Evolutionary conservation across 2,329 filamentous ascomycete genomes (phyloP), one percentile per base, ranked within the genome.

Genomic region (Geosmithia flava): DNA sequence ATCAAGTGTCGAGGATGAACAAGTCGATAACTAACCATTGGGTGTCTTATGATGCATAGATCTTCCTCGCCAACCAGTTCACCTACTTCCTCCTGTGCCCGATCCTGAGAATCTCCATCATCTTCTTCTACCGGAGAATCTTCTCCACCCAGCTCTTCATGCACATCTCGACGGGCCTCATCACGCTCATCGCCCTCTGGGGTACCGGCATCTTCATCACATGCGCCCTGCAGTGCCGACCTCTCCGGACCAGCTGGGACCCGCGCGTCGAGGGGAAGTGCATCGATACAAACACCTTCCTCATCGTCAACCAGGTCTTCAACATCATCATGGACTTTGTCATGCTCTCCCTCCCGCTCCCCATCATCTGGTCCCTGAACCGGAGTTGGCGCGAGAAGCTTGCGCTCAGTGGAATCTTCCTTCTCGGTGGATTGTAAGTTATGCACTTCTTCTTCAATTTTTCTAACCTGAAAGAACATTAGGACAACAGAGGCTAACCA

Each of bases 361-460:
- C 47, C n/a, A 44, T 48, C 19, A 48, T 48, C 20, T 42, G 39
- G 40, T 10, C 20, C 15, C 23, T 48, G 41, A 17, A 48, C 42
- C 27, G 41, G 27, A 30, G 16, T n/a, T 44, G 47, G 42, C 27
- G 29, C 13, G 41, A 48, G 42, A 48, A 42, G 23, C 20, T 48
- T 10, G 47, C 41, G 1, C 20, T 48, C 15, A 42, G 20, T 16
- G 41, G 41, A 20, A 41, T 48, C 4, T 48, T 48, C 43, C 37
- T 42, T 16, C 40, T 48, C 19, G 47, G 47, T 20, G 42, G 47
- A 17, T 46, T 49, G n/a, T 45, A 44, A 41, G 45, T 20, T 46
- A 45, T 16, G 4, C 43, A 2, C 19, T 20, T 27, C 13, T n/a
- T n/a, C n/a, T n/a, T n/a, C n/a, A n/a, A n/a, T n/a, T n/a, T n/a